These are phyloP conservation scores for Alternaria tenuissima DNA, from an alignment of 2,329 filamentous ascomycete species.

Conservation along the genomic window DNA sequence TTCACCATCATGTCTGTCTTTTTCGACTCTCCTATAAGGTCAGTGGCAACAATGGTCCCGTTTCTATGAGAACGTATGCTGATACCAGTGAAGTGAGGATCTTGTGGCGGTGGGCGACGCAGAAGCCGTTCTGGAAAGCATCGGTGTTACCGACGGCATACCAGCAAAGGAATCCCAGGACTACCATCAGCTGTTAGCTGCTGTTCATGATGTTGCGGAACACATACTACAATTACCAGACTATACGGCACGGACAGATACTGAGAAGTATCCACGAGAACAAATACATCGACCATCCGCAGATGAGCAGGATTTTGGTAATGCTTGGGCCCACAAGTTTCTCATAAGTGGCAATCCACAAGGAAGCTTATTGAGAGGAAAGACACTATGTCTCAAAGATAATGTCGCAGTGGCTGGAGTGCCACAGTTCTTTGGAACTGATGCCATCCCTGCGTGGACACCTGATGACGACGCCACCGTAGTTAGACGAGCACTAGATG, in stretches of 20 bases:
- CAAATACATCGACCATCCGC: constrained; percentile 52
- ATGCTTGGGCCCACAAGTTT: constrained; percentile 63
- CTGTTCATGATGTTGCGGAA: constrained; percentile 62
- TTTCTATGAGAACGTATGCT: background rate
- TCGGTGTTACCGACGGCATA: constrained; percentile 44
- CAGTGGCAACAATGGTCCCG: background rate
- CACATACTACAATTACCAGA: constrained; percentile 56
- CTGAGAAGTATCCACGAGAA: constrained; percentile 56
- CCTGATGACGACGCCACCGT: constrained; percentile 64
- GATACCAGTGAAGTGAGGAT: constrained; percentile 26
- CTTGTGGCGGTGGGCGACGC: constrained; percentile 34
- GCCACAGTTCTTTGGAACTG: constrained; percentile 62
- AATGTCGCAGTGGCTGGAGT: constrained; percentile 64
- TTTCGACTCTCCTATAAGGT: constrained; percentile 39
- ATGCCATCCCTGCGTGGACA: constrained; percentile 59
- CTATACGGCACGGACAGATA: constrained; percentile 56
- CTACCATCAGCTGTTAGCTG: constrained; percentile 60
- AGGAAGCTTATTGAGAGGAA: constrained; percentile 44
- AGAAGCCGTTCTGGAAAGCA: constrained; percentile 29
- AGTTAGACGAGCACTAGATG: constrained; percentile 60
- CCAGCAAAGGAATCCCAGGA: constrained; percentile 51
- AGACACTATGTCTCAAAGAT: constrained; percentile 63
- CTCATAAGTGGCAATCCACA: constrained; percentile 50
- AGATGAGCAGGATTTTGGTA: constrained; percentile 49
- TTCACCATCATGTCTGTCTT: constrained; percentile 36